A percentile compares a stretch with the other conserved stretches of the same genome.
Conservation (phyloP, 345 rosid species). For the Durio zibethinus region DNA sequence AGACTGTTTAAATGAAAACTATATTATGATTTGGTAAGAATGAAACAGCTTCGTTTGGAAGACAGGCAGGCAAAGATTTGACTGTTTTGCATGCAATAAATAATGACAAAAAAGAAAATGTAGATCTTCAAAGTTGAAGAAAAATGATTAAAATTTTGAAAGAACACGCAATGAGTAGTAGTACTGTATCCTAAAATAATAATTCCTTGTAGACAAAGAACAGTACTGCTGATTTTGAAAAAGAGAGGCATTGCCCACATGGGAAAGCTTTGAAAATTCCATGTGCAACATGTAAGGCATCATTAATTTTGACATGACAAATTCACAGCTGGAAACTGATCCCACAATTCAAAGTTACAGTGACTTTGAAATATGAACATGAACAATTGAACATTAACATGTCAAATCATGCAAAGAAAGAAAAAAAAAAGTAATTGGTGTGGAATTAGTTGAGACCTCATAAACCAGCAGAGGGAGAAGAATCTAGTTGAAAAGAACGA, state of each 20-base stretch:
- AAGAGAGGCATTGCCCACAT: not conserved
- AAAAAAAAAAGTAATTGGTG: not conserved
- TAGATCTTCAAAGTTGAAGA: conserved; percentile 20
- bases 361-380: not conserved
- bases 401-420: not conserved
- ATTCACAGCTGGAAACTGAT: not conserved
- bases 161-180: not conserved
- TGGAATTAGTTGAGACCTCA: not conserved
- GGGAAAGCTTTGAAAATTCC: conserved; percentile 10
- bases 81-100: conserved; percentile 21
- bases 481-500: not conserved
- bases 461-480: not conserved
- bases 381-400: not conserved
- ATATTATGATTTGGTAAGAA: not conserved
- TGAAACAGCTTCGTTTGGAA: not conserved
- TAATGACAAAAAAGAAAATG: conserved; percentile 5
- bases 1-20: not conserved
- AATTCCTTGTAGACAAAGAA: not conserved
- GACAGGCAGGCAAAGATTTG: conserved; percentile 5
- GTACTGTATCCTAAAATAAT: not conserved
- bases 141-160: conserved; percentile 22
- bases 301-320: not conserved
- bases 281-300: conserved; percentile 17
- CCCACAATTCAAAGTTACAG: not conserved
- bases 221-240: not conserved